Conservation (phyloP, 2,329 filamentous ascomycete species). For the Alternaria rosae region DNA sequence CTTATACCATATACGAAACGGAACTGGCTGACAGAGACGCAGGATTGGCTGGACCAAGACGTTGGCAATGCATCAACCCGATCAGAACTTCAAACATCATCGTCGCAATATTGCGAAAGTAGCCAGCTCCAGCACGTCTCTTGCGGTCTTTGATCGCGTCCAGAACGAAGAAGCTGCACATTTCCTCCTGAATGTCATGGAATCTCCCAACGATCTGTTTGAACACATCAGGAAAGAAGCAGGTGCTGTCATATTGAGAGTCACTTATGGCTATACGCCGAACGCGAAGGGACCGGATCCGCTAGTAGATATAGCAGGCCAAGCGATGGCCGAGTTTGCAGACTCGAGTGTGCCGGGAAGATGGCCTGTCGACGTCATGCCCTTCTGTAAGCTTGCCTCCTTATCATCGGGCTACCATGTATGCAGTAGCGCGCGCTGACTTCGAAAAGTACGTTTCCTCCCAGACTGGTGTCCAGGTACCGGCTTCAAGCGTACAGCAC, state of each 20-base stretch:
- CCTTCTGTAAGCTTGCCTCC: slow-evolving; percentile 45
- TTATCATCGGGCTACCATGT: background rate
- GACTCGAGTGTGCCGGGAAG: slow-evolving; percentile 52
- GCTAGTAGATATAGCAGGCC: slow-evolving; percentile 53
- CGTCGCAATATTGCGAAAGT: slow-evolving; percentile 39
- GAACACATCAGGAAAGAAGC: slow-evolving; percentile 40
- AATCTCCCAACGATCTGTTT: slow-evolving; percentile 30
- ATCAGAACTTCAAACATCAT: slow-evolving; percentile 32
- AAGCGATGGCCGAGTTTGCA: slow-evolving; percentile 53
- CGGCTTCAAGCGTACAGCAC: slow-evolving; percentile 54
- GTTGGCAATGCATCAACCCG: slow-evolving; percentile 29
- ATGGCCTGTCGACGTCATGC: slow-evolving; percentile 58
- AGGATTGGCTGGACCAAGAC: slow-evolving; percentile 39
- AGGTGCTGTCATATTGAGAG: slow-evolving; percentile 37
- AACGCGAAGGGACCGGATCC: slow-evolving; percentile 53
- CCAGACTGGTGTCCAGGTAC: slow-evolving; percentile 59
- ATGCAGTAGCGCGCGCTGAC: background rate
- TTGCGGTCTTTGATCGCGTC: slow-evolving; percentile 35
- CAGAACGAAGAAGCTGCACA: slow-evolving; percentile 40
- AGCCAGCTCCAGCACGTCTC: slow-evolving; percentile 27
- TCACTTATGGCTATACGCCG: slow-evolving; percentile 54
- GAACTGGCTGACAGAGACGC: background rate
- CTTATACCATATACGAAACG: no score
- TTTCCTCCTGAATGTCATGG: slow-evolving; percentile 35
- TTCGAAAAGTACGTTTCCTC: slow-evolving; percentile 45